These are phyloP conservation scores for Cyclocybe aegerita DNA, from an alignment of 768 basidiomycete species.

Conservation along the genomic window DNA sequence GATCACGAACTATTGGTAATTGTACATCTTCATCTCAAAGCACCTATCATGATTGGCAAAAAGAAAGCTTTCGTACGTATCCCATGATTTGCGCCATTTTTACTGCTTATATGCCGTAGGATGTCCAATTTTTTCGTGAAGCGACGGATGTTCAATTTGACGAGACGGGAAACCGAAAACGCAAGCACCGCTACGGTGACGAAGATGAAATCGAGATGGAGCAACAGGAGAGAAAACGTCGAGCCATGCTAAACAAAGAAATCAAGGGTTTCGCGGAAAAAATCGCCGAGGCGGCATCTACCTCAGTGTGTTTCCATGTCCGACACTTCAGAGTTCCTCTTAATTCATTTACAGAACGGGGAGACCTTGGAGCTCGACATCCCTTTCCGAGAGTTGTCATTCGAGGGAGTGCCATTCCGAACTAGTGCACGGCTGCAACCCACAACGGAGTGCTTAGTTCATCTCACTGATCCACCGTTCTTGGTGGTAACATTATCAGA, in stretches of 20 bases:
- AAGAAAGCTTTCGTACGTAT: conserved; percentile 87
- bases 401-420: conserved; percentile 95
- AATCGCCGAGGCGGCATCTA: conserved; percentile 79
- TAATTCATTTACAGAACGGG: conserved; percentile 43
- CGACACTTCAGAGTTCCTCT: neutral
- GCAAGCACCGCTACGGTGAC: conserved; percentile 95
- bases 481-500: conserved; percentile 92
- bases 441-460: conserved; percentile 94
- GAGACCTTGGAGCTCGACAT: conserved; percentile 92
- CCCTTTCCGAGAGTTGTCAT: conserved; percentile 95
- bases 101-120: conserved; percentile 42
- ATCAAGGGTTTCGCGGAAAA: conserved; percentile 93
- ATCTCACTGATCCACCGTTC: conserved; percentile 94
- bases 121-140: conserved; percentile 98
- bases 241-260: conserved; percentile 89
- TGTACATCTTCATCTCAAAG: conserved; percentile 88
- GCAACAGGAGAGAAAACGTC: conserved; percentile 90
- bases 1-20: conserved; percentile 95
- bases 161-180: conserved; percentile 98
- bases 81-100: conserved; percentile 2
- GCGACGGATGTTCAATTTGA: conserved; percentile 98
- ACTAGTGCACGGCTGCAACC: conserved; percentile 94
- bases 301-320: conserved; percentile 53
- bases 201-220: conserved; percentile 99
- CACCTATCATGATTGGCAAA: conserved; percentile 98